Evolutionary conservation across 1,139 yeast genomes (phyloP), one percentile per base, ranked within the genome.

Genomic region (Kodamaea plutei): DNA sequence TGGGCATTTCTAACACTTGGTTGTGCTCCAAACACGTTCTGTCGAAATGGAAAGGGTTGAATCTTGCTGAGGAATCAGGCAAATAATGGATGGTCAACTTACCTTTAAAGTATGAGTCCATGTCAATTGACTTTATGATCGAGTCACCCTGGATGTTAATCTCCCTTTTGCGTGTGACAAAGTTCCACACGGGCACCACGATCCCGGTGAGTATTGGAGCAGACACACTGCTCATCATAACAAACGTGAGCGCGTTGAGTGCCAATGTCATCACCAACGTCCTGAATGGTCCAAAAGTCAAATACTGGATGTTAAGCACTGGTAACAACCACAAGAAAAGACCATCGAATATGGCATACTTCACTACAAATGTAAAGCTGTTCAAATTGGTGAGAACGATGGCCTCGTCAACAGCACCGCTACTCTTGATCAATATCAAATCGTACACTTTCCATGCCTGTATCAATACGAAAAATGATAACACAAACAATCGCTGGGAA

Each of bases 371-470:
- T 10, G 73, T 61, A 50, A 80, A 68, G 36, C 69, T 71, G 17
- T 73, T 64, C 26, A 73, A 56, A 14, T 49, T 45, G 3, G 58
- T 49, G 35, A 48, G 43, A 30, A 8, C 41, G 28, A 15, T 44
- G 37, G 26, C 27, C 3, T 35, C 38, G 6, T 21, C 29, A 6
- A 18, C 8, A 2, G 15, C 6, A 13, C n/a, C 12, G 2, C 37
- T 57, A 44, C 65, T 45, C 56, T 65, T 61, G 29, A 73, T 48
- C 25, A 70, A 51, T 15, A 73, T 50, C 21, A 84, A 61, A 50
- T 88, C 96, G 48, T 83, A 84, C 1, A 84, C 37, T 51, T 91
- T 91, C 73, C 83, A 84, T 15, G 87, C 76, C 54, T 89, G 96
- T 13, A 89, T 65, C 29, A 84, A 64, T 3, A 74, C 61, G 50